A percentile compares a stretch with the other conserved stretches of the same genome.
Conservation (phyloP, 23 red algal species). For the Gracilaria caudata region DNA sequence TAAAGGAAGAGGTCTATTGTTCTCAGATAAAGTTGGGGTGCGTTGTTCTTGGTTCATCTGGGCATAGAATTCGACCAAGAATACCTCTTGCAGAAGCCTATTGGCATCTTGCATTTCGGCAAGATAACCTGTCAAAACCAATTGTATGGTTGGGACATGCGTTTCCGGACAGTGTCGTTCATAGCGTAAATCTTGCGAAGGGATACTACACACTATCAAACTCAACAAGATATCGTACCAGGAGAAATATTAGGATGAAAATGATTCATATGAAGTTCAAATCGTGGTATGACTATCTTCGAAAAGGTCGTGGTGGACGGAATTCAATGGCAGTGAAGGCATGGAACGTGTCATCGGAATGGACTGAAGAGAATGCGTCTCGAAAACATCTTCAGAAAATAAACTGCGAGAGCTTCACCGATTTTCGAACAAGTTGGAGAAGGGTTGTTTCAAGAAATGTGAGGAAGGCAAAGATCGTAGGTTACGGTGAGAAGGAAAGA, state of each 20-base stretch:
- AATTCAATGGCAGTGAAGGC: slow-evolving; percentile 25
- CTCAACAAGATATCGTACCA: background rate
- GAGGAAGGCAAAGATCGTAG: background rate
- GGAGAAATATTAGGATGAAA: background rate
- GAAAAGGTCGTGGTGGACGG: slow-evolving; percentile 41
- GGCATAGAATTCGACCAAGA: slow-evolving; percentile 13
- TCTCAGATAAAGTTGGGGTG: slow-evolving; percentile 22
- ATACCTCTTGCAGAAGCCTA: slow-evolving; percentile 40
- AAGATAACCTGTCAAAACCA: slow-evolving; percentile 49
- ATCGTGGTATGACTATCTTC: slow-evolving; percentile 38
- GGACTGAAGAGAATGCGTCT: slow-evolving; percentile 11
- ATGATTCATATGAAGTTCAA: slow-evolving; percentile 42
- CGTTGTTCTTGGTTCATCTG: slow-evolving; percentile 38
- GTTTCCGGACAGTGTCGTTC: slow-evolving; percentile 38
- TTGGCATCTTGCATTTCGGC: slow-evolving; percentile 6
- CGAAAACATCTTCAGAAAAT: background rate
- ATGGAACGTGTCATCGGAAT: background rate
- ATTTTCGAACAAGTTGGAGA: slow-evolving; percentile 23
- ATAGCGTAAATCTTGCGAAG: slow-evolving; percentile 7
- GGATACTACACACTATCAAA: background rate
- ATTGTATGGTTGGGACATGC: slow-evolving; percentile 36
- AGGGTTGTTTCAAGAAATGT: background rate
- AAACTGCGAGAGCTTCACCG: slow-evolving; percentile 13
- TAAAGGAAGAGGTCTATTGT: slow-evolving; percentile 2
- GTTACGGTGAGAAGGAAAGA: background rate